Conservation (phyloP, 2,329 filamentous ascomycete species). For the Rutstroemia sp. region DNA sequence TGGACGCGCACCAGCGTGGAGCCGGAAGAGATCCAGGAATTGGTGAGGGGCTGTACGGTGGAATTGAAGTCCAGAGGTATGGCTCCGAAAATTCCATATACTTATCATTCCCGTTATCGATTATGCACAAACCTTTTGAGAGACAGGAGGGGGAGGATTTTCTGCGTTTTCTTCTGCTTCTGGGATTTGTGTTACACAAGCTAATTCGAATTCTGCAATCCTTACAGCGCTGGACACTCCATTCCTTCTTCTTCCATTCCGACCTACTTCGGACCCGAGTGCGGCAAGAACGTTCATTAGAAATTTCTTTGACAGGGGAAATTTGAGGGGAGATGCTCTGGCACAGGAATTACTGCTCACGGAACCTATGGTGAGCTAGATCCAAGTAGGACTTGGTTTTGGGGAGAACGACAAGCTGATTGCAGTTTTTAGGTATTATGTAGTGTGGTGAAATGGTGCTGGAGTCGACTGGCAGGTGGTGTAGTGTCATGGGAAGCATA, state of each 20-base stretch:
- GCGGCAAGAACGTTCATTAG: constrained; percentile 87
- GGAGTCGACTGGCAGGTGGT: constrained; percentile 84
- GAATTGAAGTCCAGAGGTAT: constrained; percentile 94
- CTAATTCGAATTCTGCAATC: constrained; percentile 16
- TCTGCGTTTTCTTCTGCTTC: neutral
- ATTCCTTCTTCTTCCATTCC: constrained; percentile 89
- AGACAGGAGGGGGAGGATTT: neutral
- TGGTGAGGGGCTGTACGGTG: constrained; percentile 75
- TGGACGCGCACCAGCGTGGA: constrained; percentile 77
- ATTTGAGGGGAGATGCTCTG: constrained; percentile 63
- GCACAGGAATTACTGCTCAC: constrained; percentile 84
- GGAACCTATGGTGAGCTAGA: constrained; percentile 73
- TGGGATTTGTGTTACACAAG: constrained; percentile 13
- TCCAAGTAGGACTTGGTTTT: neutral
- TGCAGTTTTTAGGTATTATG: constrained; percentile 65
- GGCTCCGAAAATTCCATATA: constrained; percentile 25
- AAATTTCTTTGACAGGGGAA: constrained; percentile 75
- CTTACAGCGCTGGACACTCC: constrained; percentile 76
- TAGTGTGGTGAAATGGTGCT: constrained; percentile 96
- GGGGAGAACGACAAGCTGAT: constrained; percentile 22
- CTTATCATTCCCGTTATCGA: constrained; percentile 18
- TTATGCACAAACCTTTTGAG: constrained; percentile 18
- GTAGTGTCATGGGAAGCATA: constrained; percentile 97
- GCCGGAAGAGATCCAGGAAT: constrained; percentile 83
- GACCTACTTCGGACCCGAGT: constrained; percentile 85